Conservation (phyloP, 2,329 filamentous ascomycete genomes). For the Epichloe aotearoae region DNA sequence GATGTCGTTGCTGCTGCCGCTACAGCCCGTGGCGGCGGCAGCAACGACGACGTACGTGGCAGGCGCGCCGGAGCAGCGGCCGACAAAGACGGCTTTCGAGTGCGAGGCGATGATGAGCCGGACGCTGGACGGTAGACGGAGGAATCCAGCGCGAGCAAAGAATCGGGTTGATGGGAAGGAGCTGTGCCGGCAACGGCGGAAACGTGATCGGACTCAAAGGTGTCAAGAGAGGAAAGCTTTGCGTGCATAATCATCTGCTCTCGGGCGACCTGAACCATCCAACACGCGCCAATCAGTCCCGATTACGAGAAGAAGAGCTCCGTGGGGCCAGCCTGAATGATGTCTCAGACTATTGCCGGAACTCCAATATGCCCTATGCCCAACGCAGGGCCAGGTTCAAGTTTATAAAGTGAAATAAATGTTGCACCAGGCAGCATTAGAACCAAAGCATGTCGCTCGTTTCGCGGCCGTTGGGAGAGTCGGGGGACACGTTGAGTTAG, state of each 20-base stretch:
- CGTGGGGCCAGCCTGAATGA: not conserved
- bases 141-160: conserved; percentile 1
- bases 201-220: not conserved
- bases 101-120: conserved; percentile 8
- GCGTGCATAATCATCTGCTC: not conserved
- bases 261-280: not conserved
- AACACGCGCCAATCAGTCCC: not conserved
- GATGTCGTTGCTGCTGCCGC: conserved; percentile 9
- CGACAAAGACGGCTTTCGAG: conserved; percentile 15
- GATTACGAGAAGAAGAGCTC: not conserved
- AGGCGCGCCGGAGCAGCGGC: conserved; percentile 19
- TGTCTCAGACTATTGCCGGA: conserved; percentile 1
- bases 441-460: conserved; percentile 1
- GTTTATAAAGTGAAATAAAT: not conserved
- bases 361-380: not conserved
- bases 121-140: not conserved
- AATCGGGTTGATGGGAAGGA: not conserved
- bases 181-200: not conserved
- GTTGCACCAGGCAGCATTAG: conserved; percentile 1
- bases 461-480: not conserved
- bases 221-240: not conserved
- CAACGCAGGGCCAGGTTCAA: not conserved
- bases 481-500: not conserved
- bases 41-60: conserved; percentile 30
- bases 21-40: conserved; percentile 22